Evolutionary conservation across 371 early-diverging fungal genomes (phyloP), one percentile per base, ranked within the genome.

Genomic region (Mortierella sp.): DNA sequence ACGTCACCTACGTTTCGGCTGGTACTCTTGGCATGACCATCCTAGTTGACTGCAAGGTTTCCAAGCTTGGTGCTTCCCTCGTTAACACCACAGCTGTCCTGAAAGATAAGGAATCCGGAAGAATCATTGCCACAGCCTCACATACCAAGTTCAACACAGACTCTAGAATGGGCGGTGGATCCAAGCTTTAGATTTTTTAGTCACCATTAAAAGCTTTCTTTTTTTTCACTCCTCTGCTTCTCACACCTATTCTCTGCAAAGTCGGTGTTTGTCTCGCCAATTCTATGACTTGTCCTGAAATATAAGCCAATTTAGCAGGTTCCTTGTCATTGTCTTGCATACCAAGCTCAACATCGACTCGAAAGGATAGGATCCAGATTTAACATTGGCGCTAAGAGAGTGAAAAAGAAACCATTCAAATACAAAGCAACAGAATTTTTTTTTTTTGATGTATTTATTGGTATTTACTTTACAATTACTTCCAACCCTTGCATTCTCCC

Each of bases 101-200:
- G 55, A 69, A 59, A 43, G 77, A 82, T 49, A 82, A 77, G 64
- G 70, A 49, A 1, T 68, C 78, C 1, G 78, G 75, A 19, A 54
- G 76, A 6, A 53, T 84, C 56, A 28, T 82, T 3, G 77, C 82
- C 19, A 77, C 76, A 2, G 82, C 70, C 10, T 32, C 66, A 2
- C 82, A 83, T 55, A 82, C 84, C 29, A 82, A 82, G 55, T 83
- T 82, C 63, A 83, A 82, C 68, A 79, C 71, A 15, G 82, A 83
- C 49, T 63, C 80, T 17, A 56, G 74, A 32, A 69, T 67, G 63
- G 69, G 70, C 12, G 64, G 63, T 26, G 71, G 71, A 19, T 69
- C 65, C 55, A 80, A 74, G 68, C 57, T 80, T 1, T 80, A 67
- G 37, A 61, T 58, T 28, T 7, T 37, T 37, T 37, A 7, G 4